Base-by-base conservation (phyloP, 2,329 filamentous ascomycete species). In the Leptodontidium sp. region DNA sequence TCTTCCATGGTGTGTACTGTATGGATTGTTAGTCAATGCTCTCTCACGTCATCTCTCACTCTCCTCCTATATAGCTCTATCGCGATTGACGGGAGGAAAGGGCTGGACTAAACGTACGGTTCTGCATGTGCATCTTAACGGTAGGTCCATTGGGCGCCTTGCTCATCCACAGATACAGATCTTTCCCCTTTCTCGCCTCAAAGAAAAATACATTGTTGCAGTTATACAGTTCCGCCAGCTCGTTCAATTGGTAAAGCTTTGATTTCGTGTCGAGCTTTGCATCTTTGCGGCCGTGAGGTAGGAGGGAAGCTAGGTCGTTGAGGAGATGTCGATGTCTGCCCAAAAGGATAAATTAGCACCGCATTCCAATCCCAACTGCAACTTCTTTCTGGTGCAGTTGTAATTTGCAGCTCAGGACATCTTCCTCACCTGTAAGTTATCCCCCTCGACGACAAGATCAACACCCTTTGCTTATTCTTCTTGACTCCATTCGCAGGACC, bases 211-310 rank as follows among this genome's bases (percentile, higher is more conserved):
- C 88, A 79, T 97, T 95, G 83, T 97, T 97, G 87, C 93, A 97
- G 79, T 96, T 97, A 85, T 97, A 96, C 38, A 97, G 86, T 73
- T 91, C 88, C 75, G 83, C 78, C 50, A 84, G 77, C 77, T 94
- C 93, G 82, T 96, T 96, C 63, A 97, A 87, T 79, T 92, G 85
- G 86, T 89, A 87, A 75, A 94, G 86, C 84, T 96, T 94, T 47
- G 93, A 94, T 83, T 98, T 98, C 64, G 93, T 96, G 81, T 99
- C 96, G 74, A 98, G 93, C 82, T 99, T 99, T 75, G 92, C 93
- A 80, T 99, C 96, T 83, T 97, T 97, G 78, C 93, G 90, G 73
- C 91, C 90, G 80, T 99, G 96, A 2, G 96, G 96, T 73, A 99
- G 90, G 81, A 99, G 90, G 38, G 91, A 87, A 68, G 93, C 89